Evolutionary conservation across 805 yeast species (phyloP), one percentile per base, ranked within the genome.

Genomic region (Nakazawaea ernobii): DNA sequence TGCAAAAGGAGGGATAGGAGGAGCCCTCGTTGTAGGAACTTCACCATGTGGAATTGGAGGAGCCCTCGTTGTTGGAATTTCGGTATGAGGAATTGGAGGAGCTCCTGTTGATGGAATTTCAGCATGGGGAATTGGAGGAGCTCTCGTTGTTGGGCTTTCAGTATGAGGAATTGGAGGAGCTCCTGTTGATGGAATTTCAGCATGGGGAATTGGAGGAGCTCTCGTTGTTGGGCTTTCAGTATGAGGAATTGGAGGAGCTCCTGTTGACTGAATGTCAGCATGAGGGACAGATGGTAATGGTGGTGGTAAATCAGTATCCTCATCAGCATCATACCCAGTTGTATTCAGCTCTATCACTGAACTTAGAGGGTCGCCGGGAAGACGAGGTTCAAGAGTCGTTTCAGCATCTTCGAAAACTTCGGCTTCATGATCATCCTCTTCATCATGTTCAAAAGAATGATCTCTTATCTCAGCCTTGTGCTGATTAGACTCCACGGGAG

Each of bases 311-410:
- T 37, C 43, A 6, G 49, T 36, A 48, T 75, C 82, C 42, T 78
- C 86, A 57, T 84, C 90, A 0, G 88, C 88, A 48, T 84, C 88
- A 56, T 82, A 82, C 0, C 89, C 89, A 1, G 87, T 76, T 8
- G 68, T 68, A 48, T 17, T 41, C 8, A 35, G 5, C 15, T 41
- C 45, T 24, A 42, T 35, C 11, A 30, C 24, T 7, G 39, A 33
- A 14, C 11, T 9, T 13, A 35, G 10, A 3, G 49, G 46, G 5
- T 35, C 33, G 2, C 46, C 49, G 24, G 45, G 49, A 32, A 42
- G 41, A 15, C 7, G 35, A 33, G 13, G 30, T 32, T 10, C 45
- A 4, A 9, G 32, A 27, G 5, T 27, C 36, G 20, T 24, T 32
- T 24, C 39, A 32, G 29, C 39, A 14, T 11, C 11, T 5, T 39